phyloP scores from a whole-genome alignment of 176 grass and related monocot species.

The Oryza brachyantha region DNA sequence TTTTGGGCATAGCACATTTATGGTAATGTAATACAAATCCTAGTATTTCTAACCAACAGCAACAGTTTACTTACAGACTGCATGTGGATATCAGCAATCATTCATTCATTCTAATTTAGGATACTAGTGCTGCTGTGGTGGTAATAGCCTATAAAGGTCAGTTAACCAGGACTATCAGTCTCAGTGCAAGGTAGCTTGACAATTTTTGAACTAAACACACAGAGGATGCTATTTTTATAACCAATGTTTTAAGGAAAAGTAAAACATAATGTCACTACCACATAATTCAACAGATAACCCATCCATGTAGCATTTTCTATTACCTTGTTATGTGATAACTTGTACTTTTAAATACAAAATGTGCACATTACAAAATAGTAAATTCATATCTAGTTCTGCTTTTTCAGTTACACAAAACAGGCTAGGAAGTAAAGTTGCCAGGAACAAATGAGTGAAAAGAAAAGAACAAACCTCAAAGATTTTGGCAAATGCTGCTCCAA shows the following conservation, averaged over 20 bases:
- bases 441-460: neutral
- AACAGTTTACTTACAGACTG: neutral
- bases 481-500: neutral
- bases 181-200: neutral
- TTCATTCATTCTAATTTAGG: neutral
- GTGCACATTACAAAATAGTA: neutral
- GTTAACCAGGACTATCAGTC: neutral
- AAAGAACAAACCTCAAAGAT: constrained; percentile 2
- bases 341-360: neutral
- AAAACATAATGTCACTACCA: neutral
- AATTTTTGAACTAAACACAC: neutral
- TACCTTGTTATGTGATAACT: neutral
- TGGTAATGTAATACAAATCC: neutral
- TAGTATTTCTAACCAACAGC: neutral
- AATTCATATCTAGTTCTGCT: neutral
- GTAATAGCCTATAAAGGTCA: neutral
- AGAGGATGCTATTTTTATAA: neutral
- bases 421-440: neutral
- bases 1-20: neutral
- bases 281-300: neutral
- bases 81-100: neutral
- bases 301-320: neutral
- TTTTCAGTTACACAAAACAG: neutral
- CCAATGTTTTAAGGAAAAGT: neutral
- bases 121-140: neutral